These are phyloP conservation scores for Aegilops speltoides DNA, from an alignment of 176 grass and related monocot genomes.

Conservation along the genomic window DNA sequence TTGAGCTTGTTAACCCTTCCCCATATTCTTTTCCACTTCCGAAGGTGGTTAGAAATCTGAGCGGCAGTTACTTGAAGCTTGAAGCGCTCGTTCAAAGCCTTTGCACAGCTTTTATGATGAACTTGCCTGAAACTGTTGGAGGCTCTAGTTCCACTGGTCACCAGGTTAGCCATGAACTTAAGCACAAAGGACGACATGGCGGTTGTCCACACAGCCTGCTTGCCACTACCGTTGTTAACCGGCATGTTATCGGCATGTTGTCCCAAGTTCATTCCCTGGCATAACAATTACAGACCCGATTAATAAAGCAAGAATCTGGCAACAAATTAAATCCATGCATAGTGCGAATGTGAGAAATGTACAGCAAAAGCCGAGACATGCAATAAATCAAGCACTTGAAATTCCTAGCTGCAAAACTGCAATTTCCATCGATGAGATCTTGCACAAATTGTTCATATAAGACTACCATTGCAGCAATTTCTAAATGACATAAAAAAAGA, in stretches of 20 bases:
- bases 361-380: neutral
- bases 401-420: neutral
- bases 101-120: neutral
- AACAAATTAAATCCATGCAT: neutral
- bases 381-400: neutral
- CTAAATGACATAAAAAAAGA: neutral
- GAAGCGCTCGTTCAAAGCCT: neutral
- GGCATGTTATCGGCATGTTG: neutral
- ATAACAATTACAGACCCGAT: neutral
- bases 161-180: neutral
- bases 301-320: neutral
- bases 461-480: neutral
- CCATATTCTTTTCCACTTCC: conserved; percentile 8
- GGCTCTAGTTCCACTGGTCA: neutral
- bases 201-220: conserved; percentile 10
- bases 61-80: neutral
- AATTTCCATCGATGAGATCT: neutral
- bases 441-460: too few relatives aligned
- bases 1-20: neutral
- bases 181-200: conserved; percentile 2
- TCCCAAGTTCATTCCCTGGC: neutral
- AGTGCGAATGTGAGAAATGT: neutral
- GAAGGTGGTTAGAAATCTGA: conserved; percentile 12
- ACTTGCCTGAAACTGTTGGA: neutral
- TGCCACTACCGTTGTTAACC: neutral